Evolutionary conservation across 2,329 filamentous ascomycete genomes (phyloP).

Genomic region (Sclerotinia sclerotiorum): DNA sequence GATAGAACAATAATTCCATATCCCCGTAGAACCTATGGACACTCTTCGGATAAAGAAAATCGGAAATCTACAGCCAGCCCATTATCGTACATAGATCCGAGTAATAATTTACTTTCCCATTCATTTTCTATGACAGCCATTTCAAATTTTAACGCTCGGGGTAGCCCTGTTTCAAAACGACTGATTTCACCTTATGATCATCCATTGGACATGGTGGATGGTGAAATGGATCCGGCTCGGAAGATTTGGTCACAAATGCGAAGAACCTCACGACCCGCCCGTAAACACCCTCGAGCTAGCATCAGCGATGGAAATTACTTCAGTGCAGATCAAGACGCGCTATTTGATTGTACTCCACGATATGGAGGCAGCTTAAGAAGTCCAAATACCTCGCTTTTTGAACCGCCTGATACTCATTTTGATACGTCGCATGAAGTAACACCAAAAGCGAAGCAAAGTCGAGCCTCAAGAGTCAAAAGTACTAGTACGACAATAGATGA

Average conservation of each 20-base stretch:
- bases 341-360: background rate
- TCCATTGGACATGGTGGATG: constrained; percentile 3
- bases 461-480: background rate
- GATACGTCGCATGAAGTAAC: constrained; percentile 25
- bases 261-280: constrained; percentile 31
- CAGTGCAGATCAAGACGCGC: constrained; percentile 20
- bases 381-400: background rate
- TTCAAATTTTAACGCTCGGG: constrained; percentile 4
- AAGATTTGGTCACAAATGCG: constrained; percentile 41
- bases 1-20: constrained; percentile 28
- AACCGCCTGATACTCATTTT: constrained; percentile 26
- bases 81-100: background rate
- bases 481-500: constrained; percentile 10
- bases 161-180: constrained; percentile 7
- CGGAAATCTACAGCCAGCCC: background rate
- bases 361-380: background rate
- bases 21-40: constrained; percentile 19
- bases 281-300: constrained; percentile 28
- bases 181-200: constrained; percentile 16
- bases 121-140: constrained; percentile 20
- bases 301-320: constrained; percentile 33
- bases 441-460: background rate
- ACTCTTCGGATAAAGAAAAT: constrained; percentile 20
- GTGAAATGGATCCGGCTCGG: constrained; percentile 38
- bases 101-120: constrained; percentile 2